A percentile compares a stretch with the other conserved stretches of the same genome.
These are phyloP conservation scores for Clarireedia homoeocarpa DNA, from an alignment of 2,329 filamentous ascomycete species.

Conservation along the genomic window DNA sequence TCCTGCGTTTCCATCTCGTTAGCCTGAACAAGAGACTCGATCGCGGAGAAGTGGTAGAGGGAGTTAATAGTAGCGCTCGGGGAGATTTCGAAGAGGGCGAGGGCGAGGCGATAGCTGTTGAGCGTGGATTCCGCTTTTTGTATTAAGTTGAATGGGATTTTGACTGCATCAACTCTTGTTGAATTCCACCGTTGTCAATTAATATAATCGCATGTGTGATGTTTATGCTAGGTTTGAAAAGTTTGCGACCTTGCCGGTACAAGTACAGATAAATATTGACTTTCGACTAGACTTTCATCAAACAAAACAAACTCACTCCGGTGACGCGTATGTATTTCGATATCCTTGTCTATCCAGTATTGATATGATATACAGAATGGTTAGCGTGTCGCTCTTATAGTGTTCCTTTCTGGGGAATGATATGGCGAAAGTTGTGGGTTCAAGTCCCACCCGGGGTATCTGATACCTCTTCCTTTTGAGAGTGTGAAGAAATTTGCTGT, in stretches of 20 bases:
- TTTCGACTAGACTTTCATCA: neutral
- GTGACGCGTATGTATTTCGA: slow-evolving; percentile 4
- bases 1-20: slow-evolving; percentile 55
- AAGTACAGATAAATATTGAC: too few relatives aligned
- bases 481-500: neutral
- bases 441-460: slow-evolving; percentile 9
- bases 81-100: neutral
- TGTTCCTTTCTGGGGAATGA: slow-evolving; percentile 2
- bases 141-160: neutral
- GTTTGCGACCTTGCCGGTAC: too few relatives aligned
- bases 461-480: neutral
- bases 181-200: neutral
- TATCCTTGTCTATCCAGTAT: neutral
- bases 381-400: slow-evolving; percentile 20
- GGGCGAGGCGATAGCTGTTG: slow-evolving; percentile 4
- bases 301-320: slow-evolving; percentile 2
- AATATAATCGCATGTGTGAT: neutral
- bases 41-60: slow-evolving; percentile 43
- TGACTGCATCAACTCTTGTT: neutral
- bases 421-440: slow-evolving; percentile 15
- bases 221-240: too few relatives aligned
- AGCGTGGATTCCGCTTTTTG: slow-evolving; percentile 3
- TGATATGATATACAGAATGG: slow-evolving; percentile 10
- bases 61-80: slow-evolving; percentile 20
- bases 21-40: slow-evolving; percentile 64